Conservation (phyloP, 2,329 filamentous ascomycete species). For the Drechslerella coelobrocha region DNA sequence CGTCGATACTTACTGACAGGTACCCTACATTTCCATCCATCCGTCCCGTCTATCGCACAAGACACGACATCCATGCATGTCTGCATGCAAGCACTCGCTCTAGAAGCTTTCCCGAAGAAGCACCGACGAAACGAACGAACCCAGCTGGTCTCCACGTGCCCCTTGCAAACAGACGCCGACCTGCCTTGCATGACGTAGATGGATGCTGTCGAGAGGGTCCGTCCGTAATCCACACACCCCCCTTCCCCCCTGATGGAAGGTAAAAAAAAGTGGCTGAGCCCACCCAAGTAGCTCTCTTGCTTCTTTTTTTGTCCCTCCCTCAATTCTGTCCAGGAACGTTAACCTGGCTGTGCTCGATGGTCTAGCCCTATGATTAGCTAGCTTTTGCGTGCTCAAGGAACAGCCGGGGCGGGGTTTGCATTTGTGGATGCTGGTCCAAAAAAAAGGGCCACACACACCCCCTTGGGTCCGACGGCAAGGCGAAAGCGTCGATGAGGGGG, state of each 20-base stretch:
- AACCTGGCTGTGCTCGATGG: not conserved
- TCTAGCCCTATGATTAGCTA: not conserved
- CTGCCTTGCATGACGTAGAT: conserved; percentile 5
- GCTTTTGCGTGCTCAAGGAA: not conserved
- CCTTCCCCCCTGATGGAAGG: too few relatives aligned
- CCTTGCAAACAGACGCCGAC: not conserved
- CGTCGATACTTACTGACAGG: too few relatives aligned
- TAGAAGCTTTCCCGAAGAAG: conserved; percentile 28
- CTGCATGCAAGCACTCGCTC: not conserved
- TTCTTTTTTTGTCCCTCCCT: not conserved
- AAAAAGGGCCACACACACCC: conserved; percentile 7
- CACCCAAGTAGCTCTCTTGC: not conserved
- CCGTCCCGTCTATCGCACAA: too few relatives aligned
- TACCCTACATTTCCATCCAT: too few relatives aligned
- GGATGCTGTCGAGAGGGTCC: not conserved
- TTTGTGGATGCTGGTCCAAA: not conserved
- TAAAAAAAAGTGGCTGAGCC: too few relatives aligned
- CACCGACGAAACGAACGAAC: too few relatives aligned
- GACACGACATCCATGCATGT: not conserved
- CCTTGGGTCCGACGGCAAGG: conserved; percentile 21
- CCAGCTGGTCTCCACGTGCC: conserved; percentile 29
- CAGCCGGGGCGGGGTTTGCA: not conserved
- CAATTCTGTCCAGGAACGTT: too few relatives aligned
- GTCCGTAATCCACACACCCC: too few relatives aligned
- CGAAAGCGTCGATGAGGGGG: conserved; percentile 14